Base-by-base conservation (phyloP, 2,329 filamentous ascomycete genomes). In the Cadophora gregata region DNA sequence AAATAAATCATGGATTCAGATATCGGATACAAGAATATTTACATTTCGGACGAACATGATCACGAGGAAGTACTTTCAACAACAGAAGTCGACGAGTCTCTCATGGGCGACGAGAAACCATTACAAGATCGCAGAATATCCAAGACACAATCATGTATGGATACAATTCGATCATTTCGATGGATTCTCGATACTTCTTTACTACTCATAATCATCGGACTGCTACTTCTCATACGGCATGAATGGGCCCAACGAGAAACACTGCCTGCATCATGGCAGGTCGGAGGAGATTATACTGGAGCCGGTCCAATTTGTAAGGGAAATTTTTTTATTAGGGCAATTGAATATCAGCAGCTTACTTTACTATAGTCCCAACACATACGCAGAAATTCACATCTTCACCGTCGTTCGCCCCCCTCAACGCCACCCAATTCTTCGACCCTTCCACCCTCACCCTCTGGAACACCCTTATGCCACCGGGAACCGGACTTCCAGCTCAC, bases 281-380 rank as follows among this genome's bases (percentile, higher is more conserved):
- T 60, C 2, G 58, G 58, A n/a, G 58, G 58, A 31, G 58, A 60
- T 19, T 60, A 60, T 29, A 60, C 36, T 14, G 42, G 42, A 31
- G 38, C 58, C 24, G 42, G 58, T n/a, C 58, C 38, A n/a, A 60
- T 7, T n/a, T 60, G 38, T 60, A 48, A 3, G 21, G 24, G 9
- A 25, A 14, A 38, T 10, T 25, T 24, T 10, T 21, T 21, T 24
- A 42, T 14, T 8, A 7, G 9, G n/a, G 25, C 14, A 29, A 27
- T 24, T 2, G 12, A 33, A 5, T 10, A n/a, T 14, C 31, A 19
- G 29, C 10, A 45, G 14, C 4, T 38, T 2, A n/a, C 21, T 14
- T 19, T n/a, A n/a, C n/a, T n/a, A n/a, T n/a, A 60, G 58, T 60
- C 38, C 19, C 24, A 31, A 60, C 38, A 1, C 33, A 42, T 7